Evolutionary conservation across 169 alveolate genomes (phyloP).

Genomic region (Cryptosporidium baileyi): DNA sequence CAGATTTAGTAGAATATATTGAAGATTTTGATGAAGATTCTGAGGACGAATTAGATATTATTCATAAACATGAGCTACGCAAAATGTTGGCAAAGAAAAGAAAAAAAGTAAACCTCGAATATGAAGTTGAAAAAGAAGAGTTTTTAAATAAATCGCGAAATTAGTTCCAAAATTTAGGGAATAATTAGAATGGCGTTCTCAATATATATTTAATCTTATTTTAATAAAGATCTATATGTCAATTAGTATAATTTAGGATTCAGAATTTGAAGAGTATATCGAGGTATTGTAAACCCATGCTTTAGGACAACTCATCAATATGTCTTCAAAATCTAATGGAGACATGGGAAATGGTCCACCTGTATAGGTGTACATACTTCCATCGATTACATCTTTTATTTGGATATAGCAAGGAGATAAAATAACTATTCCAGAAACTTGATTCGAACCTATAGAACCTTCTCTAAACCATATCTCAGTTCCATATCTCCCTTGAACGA

Average conservation of each 20-base stretch:
- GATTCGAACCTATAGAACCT: conserved; percentile 44
- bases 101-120: conserved; percentile 62
- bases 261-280: conserved; percentile 3
- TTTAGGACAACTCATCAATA: conserved; percentile 57
- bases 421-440: conserved; percentile 65
- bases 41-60: conserved; percentile 71
- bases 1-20: conserved; percentile 63
- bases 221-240: not conserved
- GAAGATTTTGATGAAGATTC: conserved; percentile 66
- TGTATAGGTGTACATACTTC: conserved; percentile 63
- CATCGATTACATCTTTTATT: conserved; percentile 68
- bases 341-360: conserved; percentile 68
- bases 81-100: conserved; percentile 23
- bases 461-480: conserved; percentile 65
- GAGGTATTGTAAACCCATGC: conserved; percentile 50
- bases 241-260: not conserved
- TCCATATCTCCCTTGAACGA: conserved; percentile 44
- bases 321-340: conserved; percentile 42
- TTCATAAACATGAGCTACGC: conserved; percentile 61
- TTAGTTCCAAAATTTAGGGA: not conserved
- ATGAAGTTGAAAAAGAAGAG: conserved; percentile 65
- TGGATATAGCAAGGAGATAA: conserved; percentile 48
- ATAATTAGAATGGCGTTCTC: not conserved
- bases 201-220: not conserved
- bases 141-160: not conserved